phyloP scores from a whole-genome alignment of 768 basidiomycete genomes.

The Pleurotus ostreatus region DNA sequence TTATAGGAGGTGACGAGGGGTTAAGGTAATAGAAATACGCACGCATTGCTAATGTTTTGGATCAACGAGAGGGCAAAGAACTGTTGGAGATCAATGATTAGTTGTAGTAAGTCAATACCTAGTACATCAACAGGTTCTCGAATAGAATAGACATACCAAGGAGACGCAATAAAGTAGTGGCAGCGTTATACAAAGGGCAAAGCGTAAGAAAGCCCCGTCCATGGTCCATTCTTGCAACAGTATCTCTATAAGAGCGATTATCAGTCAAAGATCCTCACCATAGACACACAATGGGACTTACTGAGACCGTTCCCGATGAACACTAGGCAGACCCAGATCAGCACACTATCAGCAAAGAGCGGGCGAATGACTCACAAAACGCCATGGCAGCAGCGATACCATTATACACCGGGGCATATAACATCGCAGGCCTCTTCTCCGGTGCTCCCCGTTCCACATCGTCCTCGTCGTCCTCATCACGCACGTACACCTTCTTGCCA shows the following conservation, averaged over 20 bases:
- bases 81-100: constrained; percentile 25
- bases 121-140: not conserved
- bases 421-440: constrained; percentile 23
- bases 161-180: constrained; percentile 77
- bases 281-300: constrained; percentile 16
- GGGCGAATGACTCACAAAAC: constrained; percentile 39
- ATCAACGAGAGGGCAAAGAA: constrained; percentile 77
- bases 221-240: constrained; percentile 63
- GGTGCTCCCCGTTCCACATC: constrained; percentile 22
- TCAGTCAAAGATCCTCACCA: not conserved
- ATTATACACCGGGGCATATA: constrained; percentile 69
- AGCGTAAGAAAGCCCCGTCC: constrained; percentile 57
- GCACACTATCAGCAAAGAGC: constrained; percentile 27
- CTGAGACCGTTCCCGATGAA: constrained; percentile 65
- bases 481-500: constrained; percentile 43
- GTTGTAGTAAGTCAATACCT: constrained; percentile 25
- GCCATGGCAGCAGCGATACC: constrained; percentile 57
- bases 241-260: constrained; percentile 28
- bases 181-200: constrained; percentile 54
- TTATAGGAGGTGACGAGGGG: constrained; percentile 12
- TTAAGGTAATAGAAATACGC: constrained; percentile 24
- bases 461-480: constrained; percentile 14
- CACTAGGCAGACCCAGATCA: constrained; percentile 38
- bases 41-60: constrained; percentile 66
- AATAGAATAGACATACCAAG: constrained; percentile 35